phyloP scores from a whole-genome alignment of 73 alveolate species.

The Uronychia setigera region DNA sequence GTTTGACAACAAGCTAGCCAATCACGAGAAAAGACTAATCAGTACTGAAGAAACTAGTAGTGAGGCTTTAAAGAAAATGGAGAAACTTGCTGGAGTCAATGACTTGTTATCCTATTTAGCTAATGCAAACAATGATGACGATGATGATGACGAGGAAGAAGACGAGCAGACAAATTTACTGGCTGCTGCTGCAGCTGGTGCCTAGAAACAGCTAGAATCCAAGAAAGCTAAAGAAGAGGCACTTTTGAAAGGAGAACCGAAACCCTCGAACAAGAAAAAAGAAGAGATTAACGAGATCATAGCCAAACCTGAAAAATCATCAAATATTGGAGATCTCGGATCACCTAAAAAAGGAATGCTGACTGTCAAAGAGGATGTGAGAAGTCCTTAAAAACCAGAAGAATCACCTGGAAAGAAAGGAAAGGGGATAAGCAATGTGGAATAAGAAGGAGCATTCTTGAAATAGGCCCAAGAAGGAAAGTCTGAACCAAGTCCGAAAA shows the following conservation, averaged over 20 bases:
- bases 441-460: not conserved
- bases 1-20: not conserved
- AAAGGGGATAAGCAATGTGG: not conserved
- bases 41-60: not conserved
- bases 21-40: not conserved
- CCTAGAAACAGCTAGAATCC: too few relatives aligned
- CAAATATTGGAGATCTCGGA: too few relatives aligned
- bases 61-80: not conserved
- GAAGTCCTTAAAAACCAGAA: not conserved
- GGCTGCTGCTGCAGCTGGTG: not conserved
- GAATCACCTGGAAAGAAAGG: not conserved
- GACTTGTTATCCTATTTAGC: not conserved
- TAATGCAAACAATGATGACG: not conserved
- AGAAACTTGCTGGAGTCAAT: not conserved
- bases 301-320: not conserved
- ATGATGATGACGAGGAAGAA: not conserved
- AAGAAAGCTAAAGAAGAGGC: not conserved
- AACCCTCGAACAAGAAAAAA: not conserved
- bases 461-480: not conserved
- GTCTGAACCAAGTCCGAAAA: not conserved
- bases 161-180: not conserved
- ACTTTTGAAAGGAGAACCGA: not conserved
- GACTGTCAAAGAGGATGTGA: not conserved
- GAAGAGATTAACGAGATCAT: not conserved
- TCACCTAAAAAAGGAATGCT: too few relatives aligned